A percentile compares a stretch with the other conserved stretches of the same genome.
These are phyloP conservation scores for Sporothrix sp. DNA, from an alignment of 2,329 filamentous ascomycete genomes.

Conservation along the genomic window DNA sequence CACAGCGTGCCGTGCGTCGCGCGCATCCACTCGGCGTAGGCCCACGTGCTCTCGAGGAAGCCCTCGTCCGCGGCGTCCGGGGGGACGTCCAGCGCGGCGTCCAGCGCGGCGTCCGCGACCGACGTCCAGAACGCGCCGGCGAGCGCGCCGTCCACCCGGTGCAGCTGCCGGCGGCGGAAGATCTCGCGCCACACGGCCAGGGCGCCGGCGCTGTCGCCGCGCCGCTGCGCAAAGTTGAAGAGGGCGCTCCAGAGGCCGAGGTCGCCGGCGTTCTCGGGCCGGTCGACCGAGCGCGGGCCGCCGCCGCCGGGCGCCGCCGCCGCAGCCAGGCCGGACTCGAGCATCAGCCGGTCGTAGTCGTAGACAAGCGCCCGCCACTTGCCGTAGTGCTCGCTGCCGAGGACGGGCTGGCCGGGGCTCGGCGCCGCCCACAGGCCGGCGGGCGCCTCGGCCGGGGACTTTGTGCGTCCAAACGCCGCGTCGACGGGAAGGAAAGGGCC, in stretches of 20 bases:
- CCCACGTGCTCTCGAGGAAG: conserved; percentile 27
- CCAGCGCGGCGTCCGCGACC: conserved; percentile 27
- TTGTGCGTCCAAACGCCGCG: background rate
- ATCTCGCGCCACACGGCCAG: conserved; percentile 23
- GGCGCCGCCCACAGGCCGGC: background rate
- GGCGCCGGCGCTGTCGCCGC: conserved; percentile 20
- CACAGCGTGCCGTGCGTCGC: conserved; percentile 31
- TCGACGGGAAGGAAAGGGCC: conserved; percentile 2
- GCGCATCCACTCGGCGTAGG: conserved; percentile 36
- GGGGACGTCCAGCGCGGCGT: conserved; percentile 24
- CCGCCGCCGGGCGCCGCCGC: background rate
- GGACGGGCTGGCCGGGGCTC: conserved; percentile 4
- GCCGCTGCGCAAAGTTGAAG: conserved; percentile 23
- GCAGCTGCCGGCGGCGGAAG: conserved; percentile 18
- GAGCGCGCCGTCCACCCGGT: conserved; percentile 19
- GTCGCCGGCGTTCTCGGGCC: conserved; percentile 22
- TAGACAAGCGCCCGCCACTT: conserved; percentile 22
- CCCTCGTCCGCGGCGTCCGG: conserved; percentile 24
- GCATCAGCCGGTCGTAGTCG: conserved; percentile 20
- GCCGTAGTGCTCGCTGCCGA: conserved; percentile 18
- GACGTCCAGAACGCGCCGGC: conserved; percentile 24
- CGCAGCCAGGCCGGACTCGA: conserved; percentile 20
- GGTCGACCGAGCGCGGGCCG: conserved; percentile 20
- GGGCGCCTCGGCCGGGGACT: background rate
- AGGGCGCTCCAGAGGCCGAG: conserved; percentile 25